Conservation (phyloP, 2,329 filamentous ascomycete genomes). For the Xylaria arbuscula region DNA sequence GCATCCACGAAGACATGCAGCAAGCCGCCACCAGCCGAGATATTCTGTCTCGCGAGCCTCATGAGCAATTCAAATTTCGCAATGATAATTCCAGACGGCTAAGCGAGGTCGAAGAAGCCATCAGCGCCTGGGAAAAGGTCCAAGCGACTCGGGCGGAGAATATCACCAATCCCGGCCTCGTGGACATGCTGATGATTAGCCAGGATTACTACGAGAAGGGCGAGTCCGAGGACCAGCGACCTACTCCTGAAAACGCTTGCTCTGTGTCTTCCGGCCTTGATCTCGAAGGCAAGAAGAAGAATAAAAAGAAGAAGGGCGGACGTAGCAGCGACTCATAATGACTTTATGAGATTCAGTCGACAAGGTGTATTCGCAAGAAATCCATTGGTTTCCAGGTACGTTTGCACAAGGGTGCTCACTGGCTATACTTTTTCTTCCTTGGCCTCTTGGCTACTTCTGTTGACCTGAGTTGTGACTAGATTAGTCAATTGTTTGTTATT, state of each 20-base stretch:
- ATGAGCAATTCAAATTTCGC: constrained; percentile 35
- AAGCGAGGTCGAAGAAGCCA: constrained; percentile 35
- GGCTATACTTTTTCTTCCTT: background rate
- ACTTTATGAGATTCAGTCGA: background rate
- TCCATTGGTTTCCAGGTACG: background rate
- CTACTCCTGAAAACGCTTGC: background rate
- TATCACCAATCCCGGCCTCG: constrained; percentile 33
- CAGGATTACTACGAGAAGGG: constrained; percentile 34
- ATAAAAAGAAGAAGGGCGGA: background rate
- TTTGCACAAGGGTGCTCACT: background rate
- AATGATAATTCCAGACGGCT: constrained; percentile 31
- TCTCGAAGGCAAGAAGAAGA: background rate
- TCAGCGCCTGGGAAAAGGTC: constrained; percentile 39
- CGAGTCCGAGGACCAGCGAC: constrained; percentile 4
- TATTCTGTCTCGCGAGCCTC: constrained; percentile 31
- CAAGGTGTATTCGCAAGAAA: too few relatives aligned
- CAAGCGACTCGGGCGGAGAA: constrained; percentile 29
- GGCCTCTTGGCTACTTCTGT: background rate
- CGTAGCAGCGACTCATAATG: constrained; percentile 7
- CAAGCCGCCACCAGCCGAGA: constrained; percentile 33
- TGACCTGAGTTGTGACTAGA: background rate
- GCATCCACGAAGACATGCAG: constrained; percentile 36
- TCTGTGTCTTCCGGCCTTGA: background rate
- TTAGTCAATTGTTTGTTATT: background rate
- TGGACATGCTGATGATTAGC: constrained; percentile 40